Conservation (phyloP, 495 filamentous ascomycete species). For the Talaromyces nanjingensis region DNA sequence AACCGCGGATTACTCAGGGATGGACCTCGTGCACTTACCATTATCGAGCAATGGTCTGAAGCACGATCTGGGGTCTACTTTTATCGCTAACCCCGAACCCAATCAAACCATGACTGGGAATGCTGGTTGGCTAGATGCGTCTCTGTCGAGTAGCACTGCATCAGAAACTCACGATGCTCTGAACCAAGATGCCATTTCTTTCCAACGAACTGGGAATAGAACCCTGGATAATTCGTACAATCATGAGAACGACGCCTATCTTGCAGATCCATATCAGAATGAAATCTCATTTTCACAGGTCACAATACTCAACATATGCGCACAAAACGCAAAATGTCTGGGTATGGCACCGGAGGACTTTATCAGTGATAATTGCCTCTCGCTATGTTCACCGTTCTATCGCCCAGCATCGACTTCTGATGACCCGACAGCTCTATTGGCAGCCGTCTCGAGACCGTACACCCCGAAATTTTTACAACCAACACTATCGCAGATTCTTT, state of each 20-base stretch:
- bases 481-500: constrained; percentile 38
- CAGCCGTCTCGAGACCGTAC: constrained; percentile 15
- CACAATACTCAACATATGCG: constrained; percentile 14
- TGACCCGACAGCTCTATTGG: constrained; percentile 18
- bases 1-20: background rate
- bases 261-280: constrained; percentile 1
- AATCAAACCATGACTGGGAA: background rate
- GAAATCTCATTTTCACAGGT: background rate
- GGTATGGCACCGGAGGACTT: constrained; percentile 24
- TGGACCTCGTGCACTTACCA: background rate
- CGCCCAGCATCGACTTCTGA: constrained; percentile 15
- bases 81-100: background rate
- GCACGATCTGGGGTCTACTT: background rate
- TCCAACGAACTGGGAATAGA: background rate
- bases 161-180: background rate
- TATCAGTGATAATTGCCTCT: constrained; percentile 9
- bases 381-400: constrained; percentile 30
- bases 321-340: constrained; percentile 30
- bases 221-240: background rate
- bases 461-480: constrained; percentile 33
- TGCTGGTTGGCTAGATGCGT: background rate
- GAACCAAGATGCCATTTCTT: too few species aligned
- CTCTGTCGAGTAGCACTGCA: background rate
- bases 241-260: background rate
- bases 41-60: background rate